Base-by-base conservation (phyloP, 306 rosid genomes). In the Lathyrus oleraceus region DNA sequence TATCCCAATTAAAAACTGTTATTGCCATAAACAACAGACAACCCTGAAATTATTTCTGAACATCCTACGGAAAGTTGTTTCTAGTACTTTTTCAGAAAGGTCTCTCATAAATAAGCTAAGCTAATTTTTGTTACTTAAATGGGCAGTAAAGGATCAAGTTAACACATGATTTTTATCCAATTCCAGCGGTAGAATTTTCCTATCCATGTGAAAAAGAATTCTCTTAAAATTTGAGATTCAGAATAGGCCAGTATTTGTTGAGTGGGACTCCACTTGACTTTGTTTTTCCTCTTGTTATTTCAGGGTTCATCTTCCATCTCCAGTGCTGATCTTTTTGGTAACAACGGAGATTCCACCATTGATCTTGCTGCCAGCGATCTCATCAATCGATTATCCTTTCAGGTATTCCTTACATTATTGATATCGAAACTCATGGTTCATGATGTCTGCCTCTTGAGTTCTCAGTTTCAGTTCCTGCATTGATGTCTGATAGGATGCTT, bases 261-360 rank as follows among this genome's bases (percentile, higher is more conserved):
- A 40, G 65, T 70, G 10, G 23, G 32, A 49, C 39, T 35, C 39
- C 39, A 35, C 49, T 73, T 72, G 15, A 72, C 67, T 3, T 1
- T 40, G 35, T 69, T 65, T 12, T 28, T 17, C 54, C 38, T 54
- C 38, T 60, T 80, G 20, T 65, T 70, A 68, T 51, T 43, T 87
- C 52, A 93, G 98, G 79, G 84, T 70, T 90, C 91, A n/a, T 74
- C 83, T 69, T 81, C 96, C 69, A 93, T 93, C 77, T 93, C 97
- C 16, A 93, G 97, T 78, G 88, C 94, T 5, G 98, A 93, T 71
- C 87, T 93, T 36, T 93, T 93, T 61, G 96, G 97, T 30, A 61
- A 83, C 72, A 61, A 78, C 4, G 32, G 30, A 10, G 89, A 92
- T 45, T 44, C 73, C 80, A 35, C 88, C 61, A 60, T 84, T 76